phyloP scores from a whole-genome alignment of 179 eudicot species.

The Gypsophila paniculata region DNA sequence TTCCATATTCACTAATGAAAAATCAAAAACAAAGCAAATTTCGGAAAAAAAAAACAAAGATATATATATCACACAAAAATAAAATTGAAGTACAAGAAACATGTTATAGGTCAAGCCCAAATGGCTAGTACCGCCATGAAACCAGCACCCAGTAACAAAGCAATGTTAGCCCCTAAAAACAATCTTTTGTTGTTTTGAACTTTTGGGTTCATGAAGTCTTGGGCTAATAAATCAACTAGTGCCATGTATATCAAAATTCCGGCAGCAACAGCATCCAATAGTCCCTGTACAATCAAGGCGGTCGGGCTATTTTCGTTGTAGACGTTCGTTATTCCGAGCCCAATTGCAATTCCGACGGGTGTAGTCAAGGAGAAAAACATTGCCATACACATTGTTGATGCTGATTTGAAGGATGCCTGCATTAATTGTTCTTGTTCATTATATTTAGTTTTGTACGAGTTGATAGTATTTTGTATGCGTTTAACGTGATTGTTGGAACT shows the following conservation, averaged over 20 bases:
- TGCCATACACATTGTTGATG: slow-evolving; percentile 27
- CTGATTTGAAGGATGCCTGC: slow-evolving; percentile 31
- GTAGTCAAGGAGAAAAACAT: slow-evolving; percentile 38
- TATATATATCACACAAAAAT: too few species aligned
- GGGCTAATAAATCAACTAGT: slow-evolving; percentile 38
- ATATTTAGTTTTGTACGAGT: too few species aligned
- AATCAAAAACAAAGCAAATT: not conserved
- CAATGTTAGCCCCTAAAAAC: slow-evolving; percentile 20
- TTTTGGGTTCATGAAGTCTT: slow-evolving; percentile 38
- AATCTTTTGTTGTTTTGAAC: slow-evolving; percentile 26
- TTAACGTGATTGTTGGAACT: too few species aligned
- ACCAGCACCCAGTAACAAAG: slow-evolving; percentile 38
- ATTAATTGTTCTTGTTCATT: too few species aligned
- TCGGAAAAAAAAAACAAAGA: too few species aligned
- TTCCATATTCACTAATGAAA: too few species aligned
- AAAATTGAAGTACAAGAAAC: not conserved
- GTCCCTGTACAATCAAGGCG: slow-evolving; percentile 33
- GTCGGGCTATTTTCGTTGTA: slow-evolving; percentile 34
- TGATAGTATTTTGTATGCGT: too few species aligned
- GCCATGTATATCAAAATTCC: slow-evolving; percentile 43
- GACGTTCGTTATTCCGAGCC: slow-evolving; percentile 29
- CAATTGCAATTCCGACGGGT: slow-evolving; percentile 34
- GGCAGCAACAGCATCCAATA: slow-evolving; percentile 28
- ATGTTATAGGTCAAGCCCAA: slow-evolving; percentile 27
- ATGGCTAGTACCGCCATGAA: slow-evolving; percentile 35